A percentile compares a stretch with the other conserved stretches of the same genome.
Conservation (phyloP, 441 rosid genomes). For the Populus tomentosa region DNA sequence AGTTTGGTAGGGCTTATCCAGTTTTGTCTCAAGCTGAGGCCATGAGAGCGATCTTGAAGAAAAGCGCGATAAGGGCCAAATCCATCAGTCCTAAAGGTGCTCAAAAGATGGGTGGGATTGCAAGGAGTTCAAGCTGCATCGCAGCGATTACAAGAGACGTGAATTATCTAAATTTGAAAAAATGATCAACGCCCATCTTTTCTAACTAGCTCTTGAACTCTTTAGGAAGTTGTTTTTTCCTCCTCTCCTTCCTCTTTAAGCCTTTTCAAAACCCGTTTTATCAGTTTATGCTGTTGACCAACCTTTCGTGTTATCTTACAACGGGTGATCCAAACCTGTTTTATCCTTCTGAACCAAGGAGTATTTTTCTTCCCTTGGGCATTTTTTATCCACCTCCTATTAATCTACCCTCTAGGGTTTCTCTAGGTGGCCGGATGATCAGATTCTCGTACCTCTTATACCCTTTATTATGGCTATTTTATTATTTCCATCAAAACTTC, state of each 20-base stretch:
- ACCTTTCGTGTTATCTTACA: not conserved
- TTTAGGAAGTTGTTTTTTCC: not conserved
- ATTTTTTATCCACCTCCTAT: not conserved
- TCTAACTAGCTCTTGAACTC: not conserved
- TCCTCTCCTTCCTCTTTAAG: not conserved
- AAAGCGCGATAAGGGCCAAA: slow-evolving; percentile 39
- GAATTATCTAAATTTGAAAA: slow-evolving; percentile 25
- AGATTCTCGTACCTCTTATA: not conserved
- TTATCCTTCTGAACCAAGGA: not conserved
- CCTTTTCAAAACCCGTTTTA: not conserved
- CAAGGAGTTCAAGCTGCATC: slow-evolving; percentile 89
- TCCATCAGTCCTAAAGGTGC: slow-evolving; percentile 48
- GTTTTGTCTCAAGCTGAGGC: slow-evolving; percentile 86
- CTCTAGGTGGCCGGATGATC: not conserved
- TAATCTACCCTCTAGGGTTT: not conserved
- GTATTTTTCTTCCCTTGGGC: slow-evolving; percentile 13
- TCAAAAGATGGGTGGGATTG: slow-evolving; percentile 45
- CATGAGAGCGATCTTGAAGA: slow-evolving; percentile 80
- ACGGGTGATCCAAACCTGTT: slow-evolving; percentile 6
- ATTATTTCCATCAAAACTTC: not conserved
- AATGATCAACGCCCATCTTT: slow-evolving; percentile 4
- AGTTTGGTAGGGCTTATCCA: slow-evolving; percentile 69
- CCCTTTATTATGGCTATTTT: not conserved
- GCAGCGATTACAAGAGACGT: slow-evolving; percentile 69
- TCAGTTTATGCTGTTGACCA: slow-evolving; percentile 2